Evolutionary conservation across 179 eudicot species (phyloP).

Genomic region (Heliamphora pulchella): DNA sequence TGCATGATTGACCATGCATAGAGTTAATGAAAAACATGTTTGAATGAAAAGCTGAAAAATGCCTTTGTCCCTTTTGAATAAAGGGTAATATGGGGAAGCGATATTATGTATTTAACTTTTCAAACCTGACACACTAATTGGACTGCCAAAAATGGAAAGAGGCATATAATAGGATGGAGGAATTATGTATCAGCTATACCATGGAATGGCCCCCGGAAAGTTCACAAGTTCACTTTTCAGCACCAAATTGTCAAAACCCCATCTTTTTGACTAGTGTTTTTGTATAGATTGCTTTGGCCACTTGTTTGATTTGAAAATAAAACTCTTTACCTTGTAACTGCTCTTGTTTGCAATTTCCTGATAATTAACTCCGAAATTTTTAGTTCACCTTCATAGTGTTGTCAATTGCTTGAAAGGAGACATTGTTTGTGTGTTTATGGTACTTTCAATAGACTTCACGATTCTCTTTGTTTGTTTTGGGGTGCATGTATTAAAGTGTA

Average conservation of each 20-base stretch:
- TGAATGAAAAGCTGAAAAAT: neutral
- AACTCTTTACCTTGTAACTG: neutral
- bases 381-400: neutral
- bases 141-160: neutral
- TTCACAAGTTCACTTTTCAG: no score
- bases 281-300: constrained; percentile 1
- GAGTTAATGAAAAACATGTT: neutral
- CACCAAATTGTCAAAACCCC: no score
- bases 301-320: neutral
- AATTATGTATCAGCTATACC: neutral
- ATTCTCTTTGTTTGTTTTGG: neutral
- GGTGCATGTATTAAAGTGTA: neutral
- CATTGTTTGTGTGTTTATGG: neutral
- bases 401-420: neutral
- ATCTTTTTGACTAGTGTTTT: neutral
- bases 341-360: neutral
- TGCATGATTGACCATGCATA: neutral
- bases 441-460: neutral
- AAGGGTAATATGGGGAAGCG: neutral
- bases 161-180: neutral
- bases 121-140: neutral
- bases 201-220: neutral
- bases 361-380: neutral
- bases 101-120: neutral
- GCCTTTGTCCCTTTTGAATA: neutral